Conservation (phyloP, 1,284 basidiomycete species). For the Cystobasidium slooffiae region DNA sequence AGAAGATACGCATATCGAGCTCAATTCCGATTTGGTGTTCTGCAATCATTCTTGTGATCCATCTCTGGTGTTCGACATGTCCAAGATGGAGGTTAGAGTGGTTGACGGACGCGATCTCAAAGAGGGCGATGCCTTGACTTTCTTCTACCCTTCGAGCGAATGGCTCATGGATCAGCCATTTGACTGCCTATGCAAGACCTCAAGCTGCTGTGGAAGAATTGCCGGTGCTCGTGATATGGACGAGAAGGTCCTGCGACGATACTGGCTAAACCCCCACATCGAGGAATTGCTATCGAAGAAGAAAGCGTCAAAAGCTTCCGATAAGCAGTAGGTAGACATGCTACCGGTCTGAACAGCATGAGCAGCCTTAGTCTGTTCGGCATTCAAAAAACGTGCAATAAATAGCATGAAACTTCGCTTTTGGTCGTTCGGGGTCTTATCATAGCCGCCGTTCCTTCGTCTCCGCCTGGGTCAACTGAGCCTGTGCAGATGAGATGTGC, state of each 20-base stretch:
- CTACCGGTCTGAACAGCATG: neutral
- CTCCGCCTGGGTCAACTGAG: too few species aligned
- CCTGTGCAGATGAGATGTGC: too few species aligned
- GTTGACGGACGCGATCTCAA: conserved; percentile 57
- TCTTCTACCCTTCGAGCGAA: conserved; percentile 72
- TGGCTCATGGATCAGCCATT: conserved; percentile 74
- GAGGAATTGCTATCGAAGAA: conserved; percentile 10
- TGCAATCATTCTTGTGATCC: conserved; percentile 73
- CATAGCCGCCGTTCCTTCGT: too few species aligned
- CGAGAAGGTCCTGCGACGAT: conserved; percentile 1
- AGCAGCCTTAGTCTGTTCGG: too few species aligned
- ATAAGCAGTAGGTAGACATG: neutral
- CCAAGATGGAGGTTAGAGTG: conserved; percentile 60
- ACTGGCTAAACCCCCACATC: conserved; percentile 29
- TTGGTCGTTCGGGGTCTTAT: too few species aligned
- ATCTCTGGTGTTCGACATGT: conserved; percentile 65
- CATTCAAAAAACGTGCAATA: too few species aligned
- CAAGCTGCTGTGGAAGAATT: conserved; percentile 59
- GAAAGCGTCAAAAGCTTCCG: neutral
- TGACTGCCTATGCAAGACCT: conserved; percentile 62
- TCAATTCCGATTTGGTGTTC: conserved; percentile 70
- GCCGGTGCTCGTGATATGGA: conserved; percentile 58
- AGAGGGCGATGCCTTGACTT: conserved; percentile 62
- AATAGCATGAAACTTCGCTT: too few species aligned
- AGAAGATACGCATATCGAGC: conserved; percentile 60